Evolutionary conservation across 164 flowering plant species (phyloP).

Genomic region (Taxillus chinensis): DNA sequence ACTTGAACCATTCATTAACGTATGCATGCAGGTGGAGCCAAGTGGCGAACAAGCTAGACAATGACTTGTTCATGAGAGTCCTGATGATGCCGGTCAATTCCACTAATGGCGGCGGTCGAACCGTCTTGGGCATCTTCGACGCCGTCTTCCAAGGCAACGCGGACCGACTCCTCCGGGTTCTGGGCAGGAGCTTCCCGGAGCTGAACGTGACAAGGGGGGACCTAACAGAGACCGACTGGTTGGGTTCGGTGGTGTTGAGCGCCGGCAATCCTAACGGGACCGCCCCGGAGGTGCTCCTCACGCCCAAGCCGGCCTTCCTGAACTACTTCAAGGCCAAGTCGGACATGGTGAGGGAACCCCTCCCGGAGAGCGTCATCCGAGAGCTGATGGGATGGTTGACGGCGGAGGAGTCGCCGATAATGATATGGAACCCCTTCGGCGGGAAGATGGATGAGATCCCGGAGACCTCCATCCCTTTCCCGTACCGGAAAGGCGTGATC

Average conservation of each 20-base stretch:
- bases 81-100: background rate
- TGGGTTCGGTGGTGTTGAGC: background rate
- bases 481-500: background rate
- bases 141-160: background rate
- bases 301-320: background rate
- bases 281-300: background rate
- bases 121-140: background rate
- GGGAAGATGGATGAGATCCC: background rate
- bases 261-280: background rate
- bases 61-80: constrained; percentile 5
- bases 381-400: background rate
- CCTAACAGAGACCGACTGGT: background rate
- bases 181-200: background rate
- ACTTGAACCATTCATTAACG: background rate
- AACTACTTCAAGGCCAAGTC: constrained; percentile 5
- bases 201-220: background rate
- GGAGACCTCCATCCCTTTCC: background rate
- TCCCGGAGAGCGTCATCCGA: background rate
- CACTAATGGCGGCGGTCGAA: background rate
- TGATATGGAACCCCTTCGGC: background rate
- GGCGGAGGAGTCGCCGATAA: background rate
- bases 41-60: background rate
- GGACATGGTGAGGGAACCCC: background rate
- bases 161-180: background rate
- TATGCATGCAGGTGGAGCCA: background rate